Evolutionary conservation across 2,329 filamentous ascomycete genomes (phyloP).

Genomic region (Verticillium longisporum): DNA sequence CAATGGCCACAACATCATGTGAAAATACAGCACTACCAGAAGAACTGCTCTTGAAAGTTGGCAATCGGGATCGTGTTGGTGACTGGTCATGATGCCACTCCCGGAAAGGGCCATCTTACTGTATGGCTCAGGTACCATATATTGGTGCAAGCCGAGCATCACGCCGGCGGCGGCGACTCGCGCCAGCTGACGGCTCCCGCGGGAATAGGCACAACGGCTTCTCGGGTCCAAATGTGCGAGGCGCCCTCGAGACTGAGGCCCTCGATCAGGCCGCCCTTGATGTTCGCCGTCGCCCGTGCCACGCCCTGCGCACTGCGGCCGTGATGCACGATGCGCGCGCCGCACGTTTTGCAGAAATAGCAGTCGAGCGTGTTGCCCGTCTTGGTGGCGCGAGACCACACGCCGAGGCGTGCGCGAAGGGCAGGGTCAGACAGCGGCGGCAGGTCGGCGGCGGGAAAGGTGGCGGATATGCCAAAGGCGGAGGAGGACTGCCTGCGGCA

Average conservation of each 20-base stretch:
- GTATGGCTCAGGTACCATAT: no score
- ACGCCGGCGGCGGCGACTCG: constrained; percentile 4
- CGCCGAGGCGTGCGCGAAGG: constrained; percentile 21
- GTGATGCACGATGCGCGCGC: constrained; percentile 40
- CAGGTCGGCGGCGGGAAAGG: constrained; percentile 31
- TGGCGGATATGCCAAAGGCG: constrained; percentile 37
- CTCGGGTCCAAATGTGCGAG: constrained; percentile 37
- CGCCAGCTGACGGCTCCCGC: constrained; percentile 15
- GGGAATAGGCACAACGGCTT: constrained; percentile 37
- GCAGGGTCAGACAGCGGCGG: constrained; percentile 26
- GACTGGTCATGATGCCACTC: no score
- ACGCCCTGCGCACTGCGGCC: constrained; percentile 28
- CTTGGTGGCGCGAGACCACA: constrained; percentile 32
- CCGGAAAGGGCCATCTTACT: no score
- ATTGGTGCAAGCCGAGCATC: no score
- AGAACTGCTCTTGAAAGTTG: no score
- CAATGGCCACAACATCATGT: not conserved
- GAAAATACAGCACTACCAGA: not conserved
- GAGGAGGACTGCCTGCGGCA: constrained; percentile 37
- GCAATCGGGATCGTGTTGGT: not conserved
- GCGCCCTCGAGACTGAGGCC: constrained; percentile 30
- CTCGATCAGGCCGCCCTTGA: constrained; percentile 40
- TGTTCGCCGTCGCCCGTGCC: constrained; percentile 26
- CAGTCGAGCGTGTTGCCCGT: constrained; percentile 34
- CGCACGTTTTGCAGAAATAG: constrained; percentile 34